Evolutionary conservation across 345 rosid genomes (phyloP), one percentile per base, ranked within the genome.

Genomic region (Carallia brachiata): DNA sequence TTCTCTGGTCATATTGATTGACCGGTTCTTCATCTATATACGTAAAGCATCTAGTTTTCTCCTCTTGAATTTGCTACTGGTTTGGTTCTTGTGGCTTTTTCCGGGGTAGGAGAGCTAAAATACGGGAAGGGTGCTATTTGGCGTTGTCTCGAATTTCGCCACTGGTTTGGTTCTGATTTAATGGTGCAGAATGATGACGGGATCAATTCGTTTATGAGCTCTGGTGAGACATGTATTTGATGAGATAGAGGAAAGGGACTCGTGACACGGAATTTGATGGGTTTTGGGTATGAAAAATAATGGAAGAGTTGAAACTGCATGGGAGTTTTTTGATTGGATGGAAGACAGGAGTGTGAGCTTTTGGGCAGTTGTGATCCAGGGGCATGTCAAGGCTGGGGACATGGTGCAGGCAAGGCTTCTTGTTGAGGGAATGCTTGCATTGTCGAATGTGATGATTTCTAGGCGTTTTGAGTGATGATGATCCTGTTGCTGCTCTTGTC

Each of bases 211-310:
- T 78, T 66, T 65, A 77, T 69, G 77, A 75, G 70, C 54, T 61
- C 40, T 52, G 50, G 74, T 77, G 1, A 70, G 67, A 63, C 6
- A 44, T 37, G 39, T 76, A 7, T 82, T 78, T 72, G 72, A 70
- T 52, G 80, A 55, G 68, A 78, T 81, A 78, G 74, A 28, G 23
- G 78, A 68, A 62, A 78, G 76, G 36, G 79, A 81, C 72, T 19
- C 23, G 70, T 81, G 58, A 72, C 82, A 1, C 75, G 80, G 85
- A 82, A 73, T 68, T 70, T 78, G 5, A 73, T 78, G 78, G 70
- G 73, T 55, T 72, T 30, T 0, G 80, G 82, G 27, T 82, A 62
- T 63, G 78, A 69, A 12, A 23, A 78, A 64, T 61, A 73, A 61
- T 44, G 72, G 72, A 36, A 76, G 61, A 53, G 76, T 82, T 52